phyloP scores from a whole-genome alignment of 495 filamentous ascomycete species.

The Aspergillus hancockii region DNA sequence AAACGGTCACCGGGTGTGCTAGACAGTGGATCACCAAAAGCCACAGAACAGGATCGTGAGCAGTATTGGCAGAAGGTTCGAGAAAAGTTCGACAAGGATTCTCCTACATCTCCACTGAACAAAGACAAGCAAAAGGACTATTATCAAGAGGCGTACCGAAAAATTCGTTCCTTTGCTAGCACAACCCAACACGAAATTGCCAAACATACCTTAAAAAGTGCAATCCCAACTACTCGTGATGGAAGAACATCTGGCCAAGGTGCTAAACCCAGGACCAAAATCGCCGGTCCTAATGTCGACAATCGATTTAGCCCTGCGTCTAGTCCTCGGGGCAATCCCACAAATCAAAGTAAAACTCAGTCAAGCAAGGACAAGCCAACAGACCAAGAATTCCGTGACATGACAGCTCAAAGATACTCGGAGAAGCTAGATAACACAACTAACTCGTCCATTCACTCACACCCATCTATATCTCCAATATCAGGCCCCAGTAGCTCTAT shows the following conservation, averaged over 20 bases:
- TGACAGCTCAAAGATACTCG: slow-evolving; percentile 20
- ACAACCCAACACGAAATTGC: slow-evolving; percentile 22
- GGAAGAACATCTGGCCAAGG: slow-evolving; percentile 24
- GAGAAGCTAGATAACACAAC: slow-evolving; percentile 26
- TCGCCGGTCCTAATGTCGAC: slow-evolving; percentile 28
- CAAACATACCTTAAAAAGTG: slow-evolving; percentile 20
- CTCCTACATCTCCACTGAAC: slow-evolving; percentile 22
- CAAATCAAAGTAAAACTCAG: slow-evolving; percentile 24
- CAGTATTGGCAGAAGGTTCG: slow-evolving; percentile 35
- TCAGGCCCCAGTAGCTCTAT: slow-evolving; percentile 34
- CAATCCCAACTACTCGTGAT: slow-evolving; percentile 10
- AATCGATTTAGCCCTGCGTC: slow-evolving; percentile 12
- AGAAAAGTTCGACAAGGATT: slow-evolving; percentile 34
- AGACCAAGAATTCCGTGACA: slow-evolving; percentile 19
- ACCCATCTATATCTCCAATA: slow-evolving; percentile 36
- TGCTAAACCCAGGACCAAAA: slow-evolving; percentile 30
- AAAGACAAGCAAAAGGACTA: slow-evolving; percentile 27
- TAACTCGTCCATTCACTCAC: slow-evolving; percentile 33
- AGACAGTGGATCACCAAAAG: slow-evolving; percentile 21
- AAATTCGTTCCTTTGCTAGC: slow-evolving; percentile 23
- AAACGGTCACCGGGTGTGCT: slow-evolving; percentile 16
- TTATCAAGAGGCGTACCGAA: slow-evolving; percentile 24
- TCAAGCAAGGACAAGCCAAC: slow-evolving; percentile 29
- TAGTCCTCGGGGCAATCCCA: slow-evolving; percentile 10
- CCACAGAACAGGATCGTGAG: slow-evolving; percentile 28